Evolutionary conservation across 441 rosid genomes (phyloP).

Genomic region (Geranium incanum): DNA sequence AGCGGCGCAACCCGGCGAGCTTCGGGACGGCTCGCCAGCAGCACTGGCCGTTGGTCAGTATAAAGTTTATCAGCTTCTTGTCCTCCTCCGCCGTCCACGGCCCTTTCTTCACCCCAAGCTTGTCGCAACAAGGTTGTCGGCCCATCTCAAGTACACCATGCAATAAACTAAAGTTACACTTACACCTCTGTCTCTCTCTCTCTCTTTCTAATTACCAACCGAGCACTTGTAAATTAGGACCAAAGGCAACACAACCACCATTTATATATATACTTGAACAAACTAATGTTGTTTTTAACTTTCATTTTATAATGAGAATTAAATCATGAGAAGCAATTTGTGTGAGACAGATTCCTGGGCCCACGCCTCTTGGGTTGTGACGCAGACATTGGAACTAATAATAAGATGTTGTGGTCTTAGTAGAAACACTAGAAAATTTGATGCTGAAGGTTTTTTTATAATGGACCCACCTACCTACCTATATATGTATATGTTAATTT

Average conservation of each 20-base stretch:
- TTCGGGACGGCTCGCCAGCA: conserved; percentile 68
- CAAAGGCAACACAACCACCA: not conserved
- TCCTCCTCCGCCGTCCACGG: conserved; percentile 71
- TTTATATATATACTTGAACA: conserved; percentile 9
- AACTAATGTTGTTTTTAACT: conserved; percentile 11
- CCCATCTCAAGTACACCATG: conserved; percentile 23
- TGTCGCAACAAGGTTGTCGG: conserved; percentile 65
- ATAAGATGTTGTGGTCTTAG: conserved; percentile 34
- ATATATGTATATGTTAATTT: too few relatives aligned
- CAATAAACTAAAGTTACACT: not conserved
- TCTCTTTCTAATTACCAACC: not conserved
- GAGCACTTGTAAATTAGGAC: not conserved
- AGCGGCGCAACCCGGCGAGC: conserved; percentile 57
- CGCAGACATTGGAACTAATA: conserved; percentile 56
- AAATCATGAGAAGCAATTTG: not conserved
- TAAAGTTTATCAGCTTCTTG: conserved; percentile 49
- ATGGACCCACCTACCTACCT: conserved; percentile 21
- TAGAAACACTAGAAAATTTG: conserved; percentile 19
- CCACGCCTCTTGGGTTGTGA: conserved; percentile 51
- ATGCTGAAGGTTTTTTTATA: conserved; percentile 17
- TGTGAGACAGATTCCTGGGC: conserved; percentile 22
- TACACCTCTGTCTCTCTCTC: too few relatives aligned
- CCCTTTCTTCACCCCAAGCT: conserved; percentile 55
- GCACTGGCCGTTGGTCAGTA: conserved; percentile 53
- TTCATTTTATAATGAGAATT: conserved; percentile 13